Evolutionary conservation across 1,284 basidiomycete genomes (phyloP).

Genomic region (Marasmius sp.): DNA sequence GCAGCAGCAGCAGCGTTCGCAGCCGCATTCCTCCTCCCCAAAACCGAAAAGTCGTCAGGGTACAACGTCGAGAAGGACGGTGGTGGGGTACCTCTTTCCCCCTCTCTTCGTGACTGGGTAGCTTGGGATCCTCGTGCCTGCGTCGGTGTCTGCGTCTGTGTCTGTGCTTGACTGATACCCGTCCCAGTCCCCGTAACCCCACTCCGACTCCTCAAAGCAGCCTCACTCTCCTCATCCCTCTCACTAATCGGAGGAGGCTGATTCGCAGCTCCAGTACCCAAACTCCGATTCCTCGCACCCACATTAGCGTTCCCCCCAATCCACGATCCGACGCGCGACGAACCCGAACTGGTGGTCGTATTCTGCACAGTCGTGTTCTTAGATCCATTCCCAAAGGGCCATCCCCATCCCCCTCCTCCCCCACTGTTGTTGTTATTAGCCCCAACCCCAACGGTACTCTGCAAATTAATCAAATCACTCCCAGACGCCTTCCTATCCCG

Average conservation of each 20-base stretch:
- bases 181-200: not conserved
- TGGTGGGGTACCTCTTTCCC: not conserved
- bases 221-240: not conserved
- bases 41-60: not conserved
- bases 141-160: too few relatives aligned
- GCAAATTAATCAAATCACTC: not conserved
- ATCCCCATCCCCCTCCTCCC: too few relatives aligned
- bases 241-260: not conserved
- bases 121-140: not conserved
- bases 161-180: not conserved
- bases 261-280: not conserved
- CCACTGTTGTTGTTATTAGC: not conserved
- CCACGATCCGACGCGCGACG: too few relatives aligned
- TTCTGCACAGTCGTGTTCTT: not conserved
- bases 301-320: too few relatives aligned
- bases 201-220: not conserved
- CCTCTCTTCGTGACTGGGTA: not conserved
- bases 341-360: not conserved
- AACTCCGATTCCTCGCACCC: too few relatives aligned
- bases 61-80: not conserved
- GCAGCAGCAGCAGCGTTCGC: too few relatives aligned
- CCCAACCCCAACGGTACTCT: not conserved
- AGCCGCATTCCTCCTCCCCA: not conserved
- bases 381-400: too few relatives aligned
- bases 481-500: not conserved